Percentiles rank a stretch among this genome's conserved stretches.
Conservation (phyloP, 805 yeast species). For the Candida stauntonica region DNA sequence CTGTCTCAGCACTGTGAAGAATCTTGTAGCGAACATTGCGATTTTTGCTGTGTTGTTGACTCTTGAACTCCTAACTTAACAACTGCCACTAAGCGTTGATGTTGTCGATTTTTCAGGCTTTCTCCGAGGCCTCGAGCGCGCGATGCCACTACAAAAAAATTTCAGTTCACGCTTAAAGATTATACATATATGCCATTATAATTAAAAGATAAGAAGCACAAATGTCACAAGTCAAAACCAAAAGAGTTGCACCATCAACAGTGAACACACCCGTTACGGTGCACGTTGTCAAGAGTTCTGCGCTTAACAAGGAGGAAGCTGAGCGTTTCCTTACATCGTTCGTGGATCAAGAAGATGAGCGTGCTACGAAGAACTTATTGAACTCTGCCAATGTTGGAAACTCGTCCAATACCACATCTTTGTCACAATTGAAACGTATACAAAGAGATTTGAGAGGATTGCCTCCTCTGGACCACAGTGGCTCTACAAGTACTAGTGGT, state of each 20-base stretch:
- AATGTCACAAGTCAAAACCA: slow-evolving; percentile 16
- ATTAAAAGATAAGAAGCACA: background rate
- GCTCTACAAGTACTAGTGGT: background rate
- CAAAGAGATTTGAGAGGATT: slow-evolving; percentile 78
- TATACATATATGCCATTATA: background rate
- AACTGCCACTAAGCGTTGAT: background rate
- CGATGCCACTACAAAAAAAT: slow-evolving; percentile 6
- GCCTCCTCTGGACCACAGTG: slow-evolving; percentile 48
- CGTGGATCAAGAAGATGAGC: slow-evolving; percentile 29
- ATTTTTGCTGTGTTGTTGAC: background rate
- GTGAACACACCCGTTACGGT: slow-evolving; percentile 27
- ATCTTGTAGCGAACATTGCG: slow-evolving; percentile 10
- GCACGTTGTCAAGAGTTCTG: slow-evolving; percentile 12
- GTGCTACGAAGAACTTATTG: slow-evolving; percentile 12
- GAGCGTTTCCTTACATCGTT: slow-evolving; percentile 42
- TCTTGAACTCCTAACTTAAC: no score
- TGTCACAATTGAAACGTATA: slow-evolving; percentile 62
- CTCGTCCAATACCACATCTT: slow-evolving; percentile 25
- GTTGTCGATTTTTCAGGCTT: background rate
- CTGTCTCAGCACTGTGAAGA: slow-evolving; percentile 8
- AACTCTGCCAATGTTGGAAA: slow-evolving; percentile 22
- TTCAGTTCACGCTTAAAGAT: no score
- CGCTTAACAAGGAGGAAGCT: slow-evolving; percentile 38
- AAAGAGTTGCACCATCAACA: slow-evolving; percentile 19
- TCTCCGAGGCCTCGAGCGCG: background rate